A percentile compares a stretch with the other conserved stretches of the same genome.
Conservation (phyloP, 2,329 filamentous ascomycete species). For the Exophiala phaeomuriformis region DNA sequence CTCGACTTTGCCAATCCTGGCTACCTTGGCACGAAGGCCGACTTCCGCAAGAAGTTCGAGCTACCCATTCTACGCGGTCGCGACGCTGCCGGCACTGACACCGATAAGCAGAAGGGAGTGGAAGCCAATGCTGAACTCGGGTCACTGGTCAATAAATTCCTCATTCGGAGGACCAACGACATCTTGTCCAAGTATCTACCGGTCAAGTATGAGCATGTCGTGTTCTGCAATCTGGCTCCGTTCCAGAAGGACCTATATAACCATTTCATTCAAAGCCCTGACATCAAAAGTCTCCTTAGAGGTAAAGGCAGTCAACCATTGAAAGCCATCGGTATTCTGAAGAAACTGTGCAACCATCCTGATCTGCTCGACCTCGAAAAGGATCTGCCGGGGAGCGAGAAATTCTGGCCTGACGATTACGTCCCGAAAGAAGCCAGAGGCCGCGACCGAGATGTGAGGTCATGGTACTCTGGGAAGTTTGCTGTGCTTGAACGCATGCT, state of each 20-base stretch:
- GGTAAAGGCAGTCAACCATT: constrained; percentile 94
- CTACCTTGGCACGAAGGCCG: constrained; percentile 75
- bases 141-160: constrained; percentile 88
- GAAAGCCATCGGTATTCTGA: constrained; percentile 92
- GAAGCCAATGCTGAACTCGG: constrained; percentile 75
- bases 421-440: constrained; percentile 80
- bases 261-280: constrained; percentile 91
- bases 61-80: constrained; percentile 85
- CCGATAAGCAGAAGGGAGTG: constrained; percentile 73
- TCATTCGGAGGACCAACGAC: constrained; percentile 95
- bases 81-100: constrained; percentile 80
- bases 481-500: constrained; percentile 97
- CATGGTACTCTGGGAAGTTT: constrained; percentile 98
- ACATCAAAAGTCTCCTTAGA: constrained; percentile 82
- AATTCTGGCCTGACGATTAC: constrained; percentile 76
- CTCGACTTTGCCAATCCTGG: constrained; percentile 95
- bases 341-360: constrained; percentile 97
- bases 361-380: constrained; percentile 76
- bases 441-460: constrained; percentile 82
- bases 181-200: constrained; percentile 96
- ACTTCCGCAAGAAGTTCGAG: constrained; percentile 92
- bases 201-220: constrained; percentile 97
- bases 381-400: constrained; percentile 81
- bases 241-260: constrained; percentile 95
- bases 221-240: constrained; percentile 89